These are phyloP conservation scores for Candida endomychidarum DNA, from an alignment of 805 yeast species.

Conservation along the genomic window DNA sequence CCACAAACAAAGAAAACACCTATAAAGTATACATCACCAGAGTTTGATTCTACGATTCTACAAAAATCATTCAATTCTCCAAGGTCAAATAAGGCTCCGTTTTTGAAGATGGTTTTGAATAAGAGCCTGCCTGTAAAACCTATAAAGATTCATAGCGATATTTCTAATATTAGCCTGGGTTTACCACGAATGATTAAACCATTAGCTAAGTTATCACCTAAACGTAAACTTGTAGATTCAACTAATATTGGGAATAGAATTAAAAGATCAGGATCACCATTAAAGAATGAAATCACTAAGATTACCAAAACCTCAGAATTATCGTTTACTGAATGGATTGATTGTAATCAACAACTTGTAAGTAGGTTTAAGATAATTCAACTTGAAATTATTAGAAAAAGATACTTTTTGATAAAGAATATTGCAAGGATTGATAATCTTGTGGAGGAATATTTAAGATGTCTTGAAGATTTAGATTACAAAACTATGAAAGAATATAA, in stretches of 20 bases:
- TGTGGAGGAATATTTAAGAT: background rate
- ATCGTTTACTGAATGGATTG: no score
- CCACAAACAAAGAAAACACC: no score
- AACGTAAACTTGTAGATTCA: background rate
- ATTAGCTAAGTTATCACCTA: no score
- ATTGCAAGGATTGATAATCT: background rate
- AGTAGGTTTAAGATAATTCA: background rate
- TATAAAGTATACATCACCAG: background rate
- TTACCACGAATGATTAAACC: no score
- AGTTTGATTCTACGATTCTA: slow-evolving; percentile 13
- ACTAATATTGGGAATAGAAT: background rate
- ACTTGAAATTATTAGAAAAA: slow-evolving; percentile 1
- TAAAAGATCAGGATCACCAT: slow-evolving; percentile 11
- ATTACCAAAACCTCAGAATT: no score
- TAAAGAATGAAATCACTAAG: slow-evolving; percentile 13
- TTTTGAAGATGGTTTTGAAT: background rate
- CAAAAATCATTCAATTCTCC: slow-evolving; percentile 7
- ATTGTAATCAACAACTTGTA: slow-evolving; percentile 2
- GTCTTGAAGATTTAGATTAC: background rate
- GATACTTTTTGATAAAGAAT: slow-evolving; percentile 4
- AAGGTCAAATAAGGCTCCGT: background rate
- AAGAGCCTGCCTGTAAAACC: slow-evolving; percentile 2
- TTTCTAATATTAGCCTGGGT: no score
- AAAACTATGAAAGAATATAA: slow-evolving; percentile 1
- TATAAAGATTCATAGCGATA: background rate